These are phyloP conservation scores for Prunus mira DNA, from an alignment of 306 rosid species.

Conservation along the genomic window DNA sequence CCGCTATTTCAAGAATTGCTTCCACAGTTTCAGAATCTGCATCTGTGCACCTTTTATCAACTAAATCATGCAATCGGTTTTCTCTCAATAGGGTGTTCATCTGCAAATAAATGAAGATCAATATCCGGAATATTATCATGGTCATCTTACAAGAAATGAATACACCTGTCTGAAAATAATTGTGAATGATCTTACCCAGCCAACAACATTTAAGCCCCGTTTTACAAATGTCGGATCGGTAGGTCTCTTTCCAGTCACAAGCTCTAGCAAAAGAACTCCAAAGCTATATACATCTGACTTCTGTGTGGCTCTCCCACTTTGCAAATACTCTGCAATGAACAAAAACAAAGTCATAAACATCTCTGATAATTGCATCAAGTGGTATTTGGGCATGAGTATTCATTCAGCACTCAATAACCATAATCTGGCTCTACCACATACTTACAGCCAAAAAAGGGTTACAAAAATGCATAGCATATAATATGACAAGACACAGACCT, in stretches of 20 bases:
- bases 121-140: neutral
- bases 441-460: neutral
- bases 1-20: conserved; percentile 74
- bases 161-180: neutral
- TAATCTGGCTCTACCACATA: neutral
- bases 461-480: neutral
- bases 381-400: neutral
- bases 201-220: conserved; percentile 88
- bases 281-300: conserved; percentile 96
- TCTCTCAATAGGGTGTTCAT: conserved; percentile 70
- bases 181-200: conserved; percentile 72
- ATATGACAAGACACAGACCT: conserved; percentile 46
- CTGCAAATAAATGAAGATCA: conserved; percentile 31
- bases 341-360: neutral
- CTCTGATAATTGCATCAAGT: neutral
- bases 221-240: conserved; percentile 82
- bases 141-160: neutral
- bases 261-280: conserved; percentile 92
- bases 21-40: conserved; percentile 70
- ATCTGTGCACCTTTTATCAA: conserved; percentile 67
- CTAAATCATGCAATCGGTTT: conserved; percentile 64
- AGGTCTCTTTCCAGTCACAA: conserved; percentile 96
- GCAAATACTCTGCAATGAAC: conserved; percentile 65
- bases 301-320: conserved; percentile 94
- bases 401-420: neutral